Base-by-base conservation (phyloP, 1,284 basidiomycete genomes). In the Cutaneotrichosporon dermatis region DNA sequence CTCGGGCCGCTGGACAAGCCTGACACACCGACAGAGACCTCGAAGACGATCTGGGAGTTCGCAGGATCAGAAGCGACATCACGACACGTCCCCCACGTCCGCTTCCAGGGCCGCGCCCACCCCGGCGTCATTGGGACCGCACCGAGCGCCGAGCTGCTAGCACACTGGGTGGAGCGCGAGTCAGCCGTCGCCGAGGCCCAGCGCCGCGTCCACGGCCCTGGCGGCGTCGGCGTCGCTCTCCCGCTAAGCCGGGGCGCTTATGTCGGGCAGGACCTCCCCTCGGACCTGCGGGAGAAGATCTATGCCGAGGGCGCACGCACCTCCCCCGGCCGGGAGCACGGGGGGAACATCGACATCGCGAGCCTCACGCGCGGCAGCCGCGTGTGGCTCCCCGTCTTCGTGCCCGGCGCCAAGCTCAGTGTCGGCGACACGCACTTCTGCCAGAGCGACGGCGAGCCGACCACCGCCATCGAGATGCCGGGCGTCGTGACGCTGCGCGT, bases 301-400 rank as follows among this genome's bases (percentile, higher is more conserved):
- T 81, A 82, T 12, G 70, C 69, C 43, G 87, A 90, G 66, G 88
- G 88, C 13, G 88, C 88, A 36, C 80, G 88, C 60, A 90, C 88
- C 0, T 80, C 88, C 50, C 88, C 88, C 5, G 86, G 85, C 15
- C 75, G 88, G 33, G 88, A 89, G 72, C 87, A 89, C 72, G 88
- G 88, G n/a, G 88, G 88, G 25, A 90, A 90, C 66, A 88, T 87
- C 67, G 88, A 89, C 77, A 89, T 89, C 75, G 88, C 88, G 76
- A 87, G 87, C 68, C 71, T 89, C 51, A 86, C 85, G 6, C 83
- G 82, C 49, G 70, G 70, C 6, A 69, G 66, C n/a, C 62, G 60
- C 37, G 39, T 69, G 45, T 66, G 58, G 57, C 53, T 61, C 61
- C 88, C 89, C 1, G 88, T 90, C 3, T 91, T 86, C 68, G 79